These are phyloP conservation scores for Penicillium occitanis DNA, from an alignment of 2,329 filamentous ascomycete species.

Conservation along the genomic window DNA sequence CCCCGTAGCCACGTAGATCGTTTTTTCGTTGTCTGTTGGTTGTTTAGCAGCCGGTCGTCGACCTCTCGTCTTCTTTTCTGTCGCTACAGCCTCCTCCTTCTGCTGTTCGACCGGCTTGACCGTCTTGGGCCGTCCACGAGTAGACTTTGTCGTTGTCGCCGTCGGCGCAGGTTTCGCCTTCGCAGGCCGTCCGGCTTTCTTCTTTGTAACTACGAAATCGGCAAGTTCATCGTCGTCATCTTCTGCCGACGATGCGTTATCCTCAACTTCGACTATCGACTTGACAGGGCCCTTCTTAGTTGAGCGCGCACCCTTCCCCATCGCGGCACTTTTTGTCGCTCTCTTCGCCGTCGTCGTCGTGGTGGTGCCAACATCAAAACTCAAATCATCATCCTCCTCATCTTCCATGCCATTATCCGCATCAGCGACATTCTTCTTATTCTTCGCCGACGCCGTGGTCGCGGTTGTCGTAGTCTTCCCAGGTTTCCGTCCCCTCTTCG, in stretches of 20 bases:
- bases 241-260: conserved; percentile 3
- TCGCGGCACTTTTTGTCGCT: conserved; percentile 16
- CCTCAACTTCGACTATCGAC: neutral
- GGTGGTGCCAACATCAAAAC: neutral
- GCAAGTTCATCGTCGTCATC: conserved; percentile 31
- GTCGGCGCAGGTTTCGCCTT: conserved; percentile 22
- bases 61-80: conserved; percentile 28
- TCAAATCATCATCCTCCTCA: conserved; percentile 16
- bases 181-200: conserved; percentile 26
- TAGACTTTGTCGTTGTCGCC: conserved; percentile 22
- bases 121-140: conserved; percentile 16
- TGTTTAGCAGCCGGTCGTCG: conserved; percentile 28
- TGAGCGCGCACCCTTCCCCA: neutral
- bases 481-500: conserved; percentile 18
- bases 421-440: neutral
- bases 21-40: conserved; percentile 23
- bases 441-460: conserved; percentile 15
- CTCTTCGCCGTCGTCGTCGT: neutral
- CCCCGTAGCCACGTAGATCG: conserved; percentile 28
- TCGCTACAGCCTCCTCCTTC: conserved; percentile 24
- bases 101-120: conserved; percentile 22
- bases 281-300: neutral
- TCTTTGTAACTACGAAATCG: conserved; percentile 26
- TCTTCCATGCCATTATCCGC: neutral
- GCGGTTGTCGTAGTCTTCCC: neutral